A percentile compares a stretch with the other conserved stretches of the same genome.
These are phyloP conservation scores for Trichoderma sp. DNA, from an alignment of 2,329 filamentous ascomycete species.

Conservation along the genomic window DNA sequence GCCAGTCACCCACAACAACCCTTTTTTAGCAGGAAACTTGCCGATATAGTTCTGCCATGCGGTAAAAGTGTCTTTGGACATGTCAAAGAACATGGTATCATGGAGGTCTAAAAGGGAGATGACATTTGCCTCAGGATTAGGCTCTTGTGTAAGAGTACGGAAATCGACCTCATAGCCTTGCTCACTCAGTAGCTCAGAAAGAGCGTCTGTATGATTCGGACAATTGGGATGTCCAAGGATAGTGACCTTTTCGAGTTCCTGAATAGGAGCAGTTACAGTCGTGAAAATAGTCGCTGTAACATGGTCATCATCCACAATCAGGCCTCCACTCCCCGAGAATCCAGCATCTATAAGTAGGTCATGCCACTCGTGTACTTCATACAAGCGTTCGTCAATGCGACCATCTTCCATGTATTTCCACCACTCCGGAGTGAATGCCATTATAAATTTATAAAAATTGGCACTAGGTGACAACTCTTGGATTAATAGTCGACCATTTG, in stretches of 20 bases:
- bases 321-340: conserved; percentile 11
- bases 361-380: conserved; percentile 8
- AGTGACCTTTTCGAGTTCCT: background rate
- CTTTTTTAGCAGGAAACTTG: background rate
- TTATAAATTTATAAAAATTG: background rate
- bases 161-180: background rate
- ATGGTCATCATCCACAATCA: conserved; percentile 17
- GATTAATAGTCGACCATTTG: background rate
- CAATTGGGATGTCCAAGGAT: background rate
- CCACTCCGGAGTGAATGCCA: background rate
- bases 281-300: background rate
- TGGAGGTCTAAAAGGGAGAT: conserved; percentile 5
- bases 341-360: background rate
- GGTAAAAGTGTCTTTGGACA: background rate
- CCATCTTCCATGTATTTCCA: background rate
- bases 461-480: background rate
- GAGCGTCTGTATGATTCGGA: background rate
- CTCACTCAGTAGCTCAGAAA: conserved; percentile 1
- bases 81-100: conserved; percentile 14
- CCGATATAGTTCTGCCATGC: background rate
- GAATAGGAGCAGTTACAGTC: background rate
- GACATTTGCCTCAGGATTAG: background rate
- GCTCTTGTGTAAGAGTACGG: conserved; percentile 12
- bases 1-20: conserved; percentile 19
- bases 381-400: background rate